These are phyloP conservation scores for Plasmodium coatneyi DNA, from an alignment of 169 alveolate genomes.

Conservation along the genomic window DNA sequence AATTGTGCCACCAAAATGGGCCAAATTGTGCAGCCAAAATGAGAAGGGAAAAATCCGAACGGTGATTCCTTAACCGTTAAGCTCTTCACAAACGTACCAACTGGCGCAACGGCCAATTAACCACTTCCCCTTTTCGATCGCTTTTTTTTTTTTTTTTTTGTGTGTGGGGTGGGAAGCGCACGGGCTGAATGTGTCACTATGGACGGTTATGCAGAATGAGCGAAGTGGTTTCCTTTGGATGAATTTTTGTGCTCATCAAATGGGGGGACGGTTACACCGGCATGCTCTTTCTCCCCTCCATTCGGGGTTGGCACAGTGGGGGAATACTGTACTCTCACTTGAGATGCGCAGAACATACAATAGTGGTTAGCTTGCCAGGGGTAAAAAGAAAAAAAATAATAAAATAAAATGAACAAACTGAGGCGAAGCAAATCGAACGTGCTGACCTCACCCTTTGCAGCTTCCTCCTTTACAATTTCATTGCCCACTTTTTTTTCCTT, in stretches of 20 bases:
- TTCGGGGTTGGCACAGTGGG: neutral
- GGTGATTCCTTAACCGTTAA: neutral
- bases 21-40: neutral
- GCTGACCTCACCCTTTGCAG: neutral
- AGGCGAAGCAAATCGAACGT: neutral
- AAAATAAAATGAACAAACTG: neutral
- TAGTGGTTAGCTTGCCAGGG: neutral
- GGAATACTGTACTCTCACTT: neutral
- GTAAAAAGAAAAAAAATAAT: neutral
- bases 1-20: neutral
- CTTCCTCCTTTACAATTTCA: neutral
- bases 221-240: neutral
- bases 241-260: neutral
- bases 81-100: neutral
- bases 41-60: neutral
- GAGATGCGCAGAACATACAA: neutral
- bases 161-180: neutral
- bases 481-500: neutral
- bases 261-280: neutral
- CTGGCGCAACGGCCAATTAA: neutral
- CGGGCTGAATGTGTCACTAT: neutral
- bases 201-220: neutral
- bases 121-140: neutral
- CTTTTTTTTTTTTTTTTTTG: constrained; percentile 1
- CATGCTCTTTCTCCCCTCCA: neutral